Evolutionary conservation across 169 alveolate species (phyloP).

Genomic region (Eimeria acervulina): DNA sequence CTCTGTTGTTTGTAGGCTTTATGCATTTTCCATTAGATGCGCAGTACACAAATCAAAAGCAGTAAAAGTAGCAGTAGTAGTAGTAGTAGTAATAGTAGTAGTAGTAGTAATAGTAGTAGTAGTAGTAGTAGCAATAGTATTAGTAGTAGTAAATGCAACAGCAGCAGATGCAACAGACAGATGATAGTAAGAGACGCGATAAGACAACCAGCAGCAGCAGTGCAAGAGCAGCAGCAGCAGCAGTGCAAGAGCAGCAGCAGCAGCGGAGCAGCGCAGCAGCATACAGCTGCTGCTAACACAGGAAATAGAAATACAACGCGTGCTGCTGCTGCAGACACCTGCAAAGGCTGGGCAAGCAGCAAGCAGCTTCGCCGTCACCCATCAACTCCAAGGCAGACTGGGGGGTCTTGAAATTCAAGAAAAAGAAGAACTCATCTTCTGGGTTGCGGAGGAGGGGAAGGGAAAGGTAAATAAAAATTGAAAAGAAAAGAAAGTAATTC

Average conservation of each 20-base stretch:
- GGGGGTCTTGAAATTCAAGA: neutral
- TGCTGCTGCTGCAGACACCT: neutral
- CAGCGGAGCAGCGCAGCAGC: too few relatives aligned
- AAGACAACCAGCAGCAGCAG: neutral
- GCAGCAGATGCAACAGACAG: too few relatives aligned
- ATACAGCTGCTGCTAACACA: too few relatives aligned
- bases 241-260: neutral
- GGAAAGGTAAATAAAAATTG: neutral
- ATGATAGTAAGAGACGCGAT: too few relatives aligned
- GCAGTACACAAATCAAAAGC: too few relatives aligned
- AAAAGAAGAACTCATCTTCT: conserved; percentile 8
- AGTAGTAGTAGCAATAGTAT: too few relatives aligned
- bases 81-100: too few relatives aligned
- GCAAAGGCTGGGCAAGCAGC: conserved; percentile 1
- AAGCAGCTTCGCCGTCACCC: conserved; percentile 6
- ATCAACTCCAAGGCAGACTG: neutral
- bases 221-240: neutral
- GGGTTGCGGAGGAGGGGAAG: neutral
- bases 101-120: too few relatives aligned
- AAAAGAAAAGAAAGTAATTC: too few relatives aligned
- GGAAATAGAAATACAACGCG: neutral
- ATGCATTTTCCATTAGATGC: neutral
- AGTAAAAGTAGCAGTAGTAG: too few relatives aligned
- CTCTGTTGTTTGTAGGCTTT: neutral
- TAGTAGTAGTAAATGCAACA: too few relatives aligned